Base-by-base conservation (phyloP, 1,284 basidiomycete species). In the Rugosomyces carneus region DNA sequence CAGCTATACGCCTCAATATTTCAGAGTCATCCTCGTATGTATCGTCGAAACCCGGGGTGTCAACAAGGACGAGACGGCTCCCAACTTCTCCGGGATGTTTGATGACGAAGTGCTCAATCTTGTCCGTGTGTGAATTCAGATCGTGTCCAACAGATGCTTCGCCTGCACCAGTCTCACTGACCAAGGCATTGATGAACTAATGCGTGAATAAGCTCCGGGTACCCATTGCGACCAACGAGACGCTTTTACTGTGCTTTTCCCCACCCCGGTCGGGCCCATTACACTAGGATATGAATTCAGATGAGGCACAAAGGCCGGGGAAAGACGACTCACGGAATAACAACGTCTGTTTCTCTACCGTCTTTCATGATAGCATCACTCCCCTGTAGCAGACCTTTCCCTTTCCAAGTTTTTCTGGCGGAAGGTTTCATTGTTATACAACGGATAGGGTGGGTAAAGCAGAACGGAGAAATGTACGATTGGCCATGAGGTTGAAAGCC, bases 1-100 rank as follows among this genome's bases (percentile, higher is more conserved):
- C 31, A 34, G 31, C 31, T 34, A 34, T 34, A 16, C 31, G 31
- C 53, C 50, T 50, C 35, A 55, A 35, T 26, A 54, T 55, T 24
- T 55, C 51, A 3, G 44, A 49, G 19, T 59, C 58, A 23, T 52
- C 45, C n/a, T 38, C 37, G 31, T 52, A 46, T 7, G 52, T 56
- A 16, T 34, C 31, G 31, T 34, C 31, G 15, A 34, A 34, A 15
- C 31, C 31, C n/a, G 31, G 31, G n/a, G 40, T 58, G 34, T 59
- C 58, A 20, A 60, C 50, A 20, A 60, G 42, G 23, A 58, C 49
- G 2, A 58, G 35, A 19, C 49, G 51, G 19, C 42, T 49, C 5
- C 16, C 34, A 7, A 29, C 32, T 20, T 46, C 45, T 24, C 16
- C 20, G 16, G 40, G 50, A 26, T 45, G 47, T 31, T n/a, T 34